A percentile compares a stretch with the other conserved stretches of the same genome.
These are phyloP conservation scores for Trypanosomatidae sp. DNA, from an alignment of 208 protist genomes.

Conservation along the genomic window DNA sequence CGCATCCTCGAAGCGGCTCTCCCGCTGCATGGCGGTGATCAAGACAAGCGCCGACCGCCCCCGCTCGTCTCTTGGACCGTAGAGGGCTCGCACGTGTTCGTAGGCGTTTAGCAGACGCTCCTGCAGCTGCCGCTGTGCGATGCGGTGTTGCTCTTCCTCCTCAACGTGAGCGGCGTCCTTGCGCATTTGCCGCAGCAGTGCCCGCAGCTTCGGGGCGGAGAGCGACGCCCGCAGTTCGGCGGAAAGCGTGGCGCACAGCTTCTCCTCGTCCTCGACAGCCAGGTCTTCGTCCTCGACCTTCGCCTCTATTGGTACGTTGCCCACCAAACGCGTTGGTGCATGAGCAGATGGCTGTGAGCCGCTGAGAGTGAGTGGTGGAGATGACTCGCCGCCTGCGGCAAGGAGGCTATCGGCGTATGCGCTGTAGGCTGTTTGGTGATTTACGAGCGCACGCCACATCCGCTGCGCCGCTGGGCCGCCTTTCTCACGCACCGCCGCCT, in stretches of 20 bases:
- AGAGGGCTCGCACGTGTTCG: conserved; percentile 66
- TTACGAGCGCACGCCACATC: conserved; percentile 30
- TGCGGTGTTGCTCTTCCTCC: conserved; percentile 37
- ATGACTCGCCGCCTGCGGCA: neutral
- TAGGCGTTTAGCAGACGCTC: conserved; percentile 75
- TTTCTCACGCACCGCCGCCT: conserved; percentile 11
- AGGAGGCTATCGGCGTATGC: conserved; percentile 16
- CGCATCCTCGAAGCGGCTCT: conserved; percentile 65
- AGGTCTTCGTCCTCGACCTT: too few relatives aligned
- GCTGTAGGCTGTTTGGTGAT: conserved; percentile 34
- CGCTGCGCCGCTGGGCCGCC: conserved; percentile 17
- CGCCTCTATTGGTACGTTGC: too few relatives aligned
- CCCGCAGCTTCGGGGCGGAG: conserved; percentile 48
- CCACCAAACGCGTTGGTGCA: too few relatives aligned
- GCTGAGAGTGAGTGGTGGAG: too few relatives aligned
- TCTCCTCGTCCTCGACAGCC: neutral
- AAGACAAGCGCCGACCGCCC: conserved; percentile 35
- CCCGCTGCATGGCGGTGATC: conserved; percentile 38
- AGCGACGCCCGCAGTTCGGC: conserved; percentile 62
- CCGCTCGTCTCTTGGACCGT: conserved; percentile 39
- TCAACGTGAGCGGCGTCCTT: conserved; percentile 46
- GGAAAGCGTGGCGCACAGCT: conserved; percentile 34
- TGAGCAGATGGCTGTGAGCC: too few relatives aligned
- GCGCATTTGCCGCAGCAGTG: conserved; percentile 66
- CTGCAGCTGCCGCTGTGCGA: conserved; percentile 46